A percentile compares a stretch with the other conserved stretches of the same genome.
These are phyloP conservation scores for Saccharomycopsis sp. DNA, from an alignment of 805 yeast genomes.

Conservation along the genomic window DNA sequence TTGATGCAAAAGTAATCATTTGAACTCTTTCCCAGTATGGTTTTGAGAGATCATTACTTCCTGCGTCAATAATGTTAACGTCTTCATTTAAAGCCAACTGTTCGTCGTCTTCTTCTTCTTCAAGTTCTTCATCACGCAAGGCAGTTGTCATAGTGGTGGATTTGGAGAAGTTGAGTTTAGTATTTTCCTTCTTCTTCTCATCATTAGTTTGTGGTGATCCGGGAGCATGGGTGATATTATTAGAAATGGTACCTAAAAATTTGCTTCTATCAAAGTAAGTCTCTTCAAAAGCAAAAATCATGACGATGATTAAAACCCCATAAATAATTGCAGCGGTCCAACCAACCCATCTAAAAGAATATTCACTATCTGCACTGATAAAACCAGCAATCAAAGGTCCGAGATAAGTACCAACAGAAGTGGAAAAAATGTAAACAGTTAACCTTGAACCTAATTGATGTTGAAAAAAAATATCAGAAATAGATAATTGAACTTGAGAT, in stretches of 20 bases:
- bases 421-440: constrained; percentile 64
- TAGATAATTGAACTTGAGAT: constrained; percentile 57
- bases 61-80: constrained; percentile 20
- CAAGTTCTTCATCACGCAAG: constrained; percentile 18
- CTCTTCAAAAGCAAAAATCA: constrained; percentile 59
- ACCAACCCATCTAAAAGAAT: constrained; percentile 73
- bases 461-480: constrained; percentile 64
- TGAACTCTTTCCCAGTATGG: constrained; percentile 38
- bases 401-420: constrained; percentile 66
- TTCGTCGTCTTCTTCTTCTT: constrained; percentile 17
- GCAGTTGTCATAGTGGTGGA: constrained; percentile 15
- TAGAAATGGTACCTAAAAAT: constrained; percentile 22
- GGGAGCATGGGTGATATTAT: neutral
- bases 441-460: constrained; percentile 68
- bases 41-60: constrained; percentile 31
- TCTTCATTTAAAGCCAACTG: constrained; percentile 14
- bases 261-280: constrained; percentile 52
- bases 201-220: neutral
- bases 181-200: constrained; percentile 12
- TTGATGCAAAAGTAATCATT: constrained; percentile 45
- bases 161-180: constrained; percentile 8
- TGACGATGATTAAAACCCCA: constrained; percentile 42
- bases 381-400: constrained; percentile 79
- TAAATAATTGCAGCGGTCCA: constrained; percentile 56
- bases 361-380: constrained; percentile 37